phyloP scores from a whole-genome alignment of 2,329 filamentous ascomycete genomes.

The Neonectria faginata region DNA sequence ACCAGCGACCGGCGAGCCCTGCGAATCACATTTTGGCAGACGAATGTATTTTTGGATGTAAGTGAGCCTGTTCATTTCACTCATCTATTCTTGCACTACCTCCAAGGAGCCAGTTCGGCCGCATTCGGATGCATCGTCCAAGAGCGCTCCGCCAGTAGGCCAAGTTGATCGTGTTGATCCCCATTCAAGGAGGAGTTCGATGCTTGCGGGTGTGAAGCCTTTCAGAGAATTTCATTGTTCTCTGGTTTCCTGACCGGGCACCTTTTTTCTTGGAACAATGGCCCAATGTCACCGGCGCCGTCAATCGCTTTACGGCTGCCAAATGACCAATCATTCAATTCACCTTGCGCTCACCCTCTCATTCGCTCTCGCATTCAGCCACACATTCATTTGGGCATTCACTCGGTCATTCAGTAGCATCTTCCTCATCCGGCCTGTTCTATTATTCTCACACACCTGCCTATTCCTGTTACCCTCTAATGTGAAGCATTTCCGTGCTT shows the following conservation, averaged over 20 bases:
- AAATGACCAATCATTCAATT: background rate
- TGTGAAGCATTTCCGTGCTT: background rate
- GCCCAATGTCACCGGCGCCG: background rate
- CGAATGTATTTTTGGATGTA: background rate
- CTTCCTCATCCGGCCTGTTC: background rate
- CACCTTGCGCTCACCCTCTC: background rate
- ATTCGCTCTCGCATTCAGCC: background rate
- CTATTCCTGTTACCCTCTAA: background rate
- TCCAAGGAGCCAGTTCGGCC: background rate
- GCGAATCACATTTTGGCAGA: background rate
- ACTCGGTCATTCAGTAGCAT: background rate
- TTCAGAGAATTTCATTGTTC: background rate
- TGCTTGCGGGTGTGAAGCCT: too few species aligned
- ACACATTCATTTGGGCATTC: background rate
- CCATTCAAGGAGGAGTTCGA: too few species aligned
- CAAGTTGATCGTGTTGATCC: too few species aligned
- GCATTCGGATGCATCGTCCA: background rate
- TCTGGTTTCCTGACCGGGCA: background rate
- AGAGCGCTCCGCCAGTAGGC: background rate
- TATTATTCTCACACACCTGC: background rate
- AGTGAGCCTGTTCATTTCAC: background rate
- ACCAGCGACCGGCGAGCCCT: background rate
- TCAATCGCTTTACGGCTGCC: background rate
- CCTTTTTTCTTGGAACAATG: conserved; percentile 6
- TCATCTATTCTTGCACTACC: background rate